Evolutionary conservation across 768 basidiomycete species (phyloP), one percentile per base, ranked within the genome.

Genomic region (Pulveroboletus sp.): DNA sequence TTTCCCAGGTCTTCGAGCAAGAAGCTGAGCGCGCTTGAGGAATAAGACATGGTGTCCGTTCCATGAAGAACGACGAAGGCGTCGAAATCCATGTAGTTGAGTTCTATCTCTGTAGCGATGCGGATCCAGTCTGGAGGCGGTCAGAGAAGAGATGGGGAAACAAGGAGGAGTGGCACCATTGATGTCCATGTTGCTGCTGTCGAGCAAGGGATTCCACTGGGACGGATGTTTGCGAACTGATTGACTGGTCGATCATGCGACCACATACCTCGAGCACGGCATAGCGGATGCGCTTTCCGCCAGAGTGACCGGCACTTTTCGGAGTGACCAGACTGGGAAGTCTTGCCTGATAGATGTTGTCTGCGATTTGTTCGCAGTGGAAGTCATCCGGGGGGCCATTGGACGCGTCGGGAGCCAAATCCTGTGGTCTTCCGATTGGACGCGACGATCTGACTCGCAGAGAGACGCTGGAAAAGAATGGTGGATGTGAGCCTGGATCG

Each of bases 21-120:
- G 66, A 97, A 97, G 62, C 87, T 89, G 32, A 95, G 75, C 4
- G 93, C 91, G 41, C 90, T 92, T 8, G 92, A 82, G 8, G 87
- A 86, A 67, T 92, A 94, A 16, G 84, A 82, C 89, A 94, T 93
- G 1, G 90, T 93, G 61, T 95, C 94, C 10, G 90, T 92, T 29
- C 93, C 93, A 61, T 95, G 93, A 17, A 95, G 70, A 25, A 97
- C 73, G 17, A 97, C 83, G 61, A 97, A 97, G 0, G 90, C 91
- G 59, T 97, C 94, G 62, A 91, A 97, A 13, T 64, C 58, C 27
- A 76, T 65, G 61, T 97, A 97, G 64, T 97, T 97, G 44, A 93
- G 81, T 61, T 95, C 92, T 56, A 97, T 92, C 60, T 97, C 94
- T 1, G 83, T 85, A 0, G 92, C 89, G 29, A 97, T 85, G 9